Evolutionary conservation across 1,139 yeast species (phyloP).

Genomic region (Hansenula sp.): DNA sequence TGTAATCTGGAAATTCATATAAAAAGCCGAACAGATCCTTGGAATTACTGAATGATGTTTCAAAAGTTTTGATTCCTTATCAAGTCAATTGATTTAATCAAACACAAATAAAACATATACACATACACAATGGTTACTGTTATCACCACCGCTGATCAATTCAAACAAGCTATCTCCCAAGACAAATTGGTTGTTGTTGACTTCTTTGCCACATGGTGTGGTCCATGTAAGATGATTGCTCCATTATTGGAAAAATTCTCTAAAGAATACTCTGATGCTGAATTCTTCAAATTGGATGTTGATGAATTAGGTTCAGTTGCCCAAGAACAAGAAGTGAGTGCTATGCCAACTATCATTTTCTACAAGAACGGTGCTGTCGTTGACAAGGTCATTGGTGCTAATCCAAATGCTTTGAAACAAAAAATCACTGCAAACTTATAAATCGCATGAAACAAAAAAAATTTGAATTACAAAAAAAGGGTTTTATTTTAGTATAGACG

Average conservation of each 20-base stretch:
- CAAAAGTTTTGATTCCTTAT: too few relatives aligned
- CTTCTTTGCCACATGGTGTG: constrained; percentile 96
- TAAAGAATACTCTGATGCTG: constrained; percentile 50
- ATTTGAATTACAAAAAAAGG: not conserved
- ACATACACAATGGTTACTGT: constrained; percentile 35
- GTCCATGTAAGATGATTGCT: constrained; percentile 94
- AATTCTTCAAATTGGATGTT: constrained; percentile 82
- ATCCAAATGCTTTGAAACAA: constrained; percentile 76
- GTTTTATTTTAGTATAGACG: not conserved
- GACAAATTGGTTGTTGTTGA: constrained; percentile 80
- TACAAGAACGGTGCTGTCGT: constrained; percentile 73
- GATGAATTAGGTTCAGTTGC: constrained; percentile 77
- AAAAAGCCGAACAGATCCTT: not conserved
- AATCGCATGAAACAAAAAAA: constrained; percentile 8
- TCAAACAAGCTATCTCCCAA: constrained; percentile 52
- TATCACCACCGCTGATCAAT: constrained; percentile 52
- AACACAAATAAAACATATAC: not conserved
- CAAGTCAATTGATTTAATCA: not conserved
- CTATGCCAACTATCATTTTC: constrained; percentile 88
- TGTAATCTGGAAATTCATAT: constrained; percentile 4
- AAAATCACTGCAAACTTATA: constrained; percentile 56
- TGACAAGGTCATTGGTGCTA: constrained; percentile 80
- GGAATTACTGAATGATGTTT: too few relatives aligned
- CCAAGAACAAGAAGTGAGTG: constrained; percentile 64
- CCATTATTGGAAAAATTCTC: constrained; percentile 82